Base-by-base conservation (phyloP, 495 filamentous ascomycete species). In the Podospora fimiseda region DNA sequence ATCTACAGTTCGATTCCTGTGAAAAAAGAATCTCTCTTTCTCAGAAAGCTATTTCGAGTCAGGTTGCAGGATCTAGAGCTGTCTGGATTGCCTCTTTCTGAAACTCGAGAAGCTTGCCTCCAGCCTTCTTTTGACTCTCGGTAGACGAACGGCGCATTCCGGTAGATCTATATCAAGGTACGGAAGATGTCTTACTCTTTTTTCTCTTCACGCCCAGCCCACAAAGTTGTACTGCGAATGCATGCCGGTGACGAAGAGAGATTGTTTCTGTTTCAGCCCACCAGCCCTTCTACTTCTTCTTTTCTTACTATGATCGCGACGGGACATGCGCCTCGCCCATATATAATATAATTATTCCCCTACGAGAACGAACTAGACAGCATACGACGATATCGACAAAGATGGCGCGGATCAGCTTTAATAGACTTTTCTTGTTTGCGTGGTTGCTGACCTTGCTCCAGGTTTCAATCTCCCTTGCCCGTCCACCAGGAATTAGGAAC, bases 121-220 rank as follows among this genome's bases (percentile, higher is more conserved):
- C 43, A 45, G 20, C 43, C 43, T 14, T 45, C 43, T 20, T 16
- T 45, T 45, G 43, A 45, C 43, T 45, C 43, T 45, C 43, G 43
- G 43, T 45, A 22, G 19, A 18, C 21, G 19, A 14, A 22, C 11
- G 18, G 20, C n/a, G 20, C 43, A 45, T 45, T 45, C 43, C 43
- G 24, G 16, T 22, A n/a, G n/a, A n/a, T n/a, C n/a, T n/a, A n/a
- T n/a, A n/a, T n/a, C n/a, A n/a, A n/a, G n/a, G n/a, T n/a, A n/a
- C n/a, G n/a, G n/a, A n/a, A n/a, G n/a, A n/a, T n/a, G n/a, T n/a
- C n/a, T n/a, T n/a, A n/a, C n/a, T n/a, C n/a, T n/a, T n/a, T n/a
- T n/a, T n/a, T n/a, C n/a, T n/a, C n/a, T n/a, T n/a, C n/a, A n/a
- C n/a, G n/a, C n/a, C n/a, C n/a, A 37, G 8, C n/a, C 33, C 33